Evolutionary conservation across 169 alveolate species (phyloP).

Genomic region (Cryptosporidium andersoni): DNA sequence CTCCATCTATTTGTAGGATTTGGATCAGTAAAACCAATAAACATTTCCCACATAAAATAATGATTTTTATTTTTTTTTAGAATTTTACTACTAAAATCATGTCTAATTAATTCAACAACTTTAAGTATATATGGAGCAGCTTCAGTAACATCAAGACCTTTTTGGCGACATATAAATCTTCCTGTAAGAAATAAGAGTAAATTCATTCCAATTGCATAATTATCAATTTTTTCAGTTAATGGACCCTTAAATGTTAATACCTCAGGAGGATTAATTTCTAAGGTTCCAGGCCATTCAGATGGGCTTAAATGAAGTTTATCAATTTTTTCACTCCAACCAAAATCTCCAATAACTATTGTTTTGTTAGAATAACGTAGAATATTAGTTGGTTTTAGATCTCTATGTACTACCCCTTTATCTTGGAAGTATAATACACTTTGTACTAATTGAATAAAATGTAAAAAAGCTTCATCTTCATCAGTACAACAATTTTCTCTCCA

Average conservation of each 20-base stretch:
- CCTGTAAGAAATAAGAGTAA: slow-evolving; percentile 81
- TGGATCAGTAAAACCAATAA: slow-evolving; percentile 83
- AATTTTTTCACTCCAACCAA: slow-evolving; percentile 82
- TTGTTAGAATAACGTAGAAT: slow-evolving; percentile 76
- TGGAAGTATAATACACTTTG: slow-evolving; percentile 81
- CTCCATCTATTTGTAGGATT: slow-evolving; percentile 79
- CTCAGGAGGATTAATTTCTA: slow-evolving; percentile 86
- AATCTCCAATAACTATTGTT: slow-evolving; percentile 80
- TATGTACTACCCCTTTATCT: slow-evolving; percentile 78
- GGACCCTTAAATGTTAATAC: slow-evolving; percentile 82
- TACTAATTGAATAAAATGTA: slow-evolving; percentile 79
- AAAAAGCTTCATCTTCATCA: slow-evolving; percentile 78
- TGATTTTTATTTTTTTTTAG: slow-evolving; percentile 71
- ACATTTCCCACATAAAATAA: slow-evolving; percentile 80
- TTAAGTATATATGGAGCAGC: slow-evolving; percentile 81
- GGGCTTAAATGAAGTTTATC: slow-evolving; percentile 77
- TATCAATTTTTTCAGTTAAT: slow-evolving; percentile 81
- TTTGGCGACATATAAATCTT: slow-evolving; percentile 82
- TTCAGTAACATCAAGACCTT: slow-evolving; percentile 80
- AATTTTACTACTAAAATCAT: slow-evolving; percentile 78
- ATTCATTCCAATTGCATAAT: slow-evolving; percentile 84
- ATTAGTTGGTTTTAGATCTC: slow-evolving; percentile 83
- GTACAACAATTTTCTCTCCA: slow-evolving; percentile 81
- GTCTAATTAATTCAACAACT: slow-evolving; percentile 78
- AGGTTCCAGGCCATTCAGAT: slow-evolving; percentile 86